Percentiles rank a stretch among this genome's conserved stretches.
These are phyloP conservation scores for Mucor saturninus DNA, from an alignment of 371 early-diverging fungal genomes.

Conservation along the genomic window DNA sequence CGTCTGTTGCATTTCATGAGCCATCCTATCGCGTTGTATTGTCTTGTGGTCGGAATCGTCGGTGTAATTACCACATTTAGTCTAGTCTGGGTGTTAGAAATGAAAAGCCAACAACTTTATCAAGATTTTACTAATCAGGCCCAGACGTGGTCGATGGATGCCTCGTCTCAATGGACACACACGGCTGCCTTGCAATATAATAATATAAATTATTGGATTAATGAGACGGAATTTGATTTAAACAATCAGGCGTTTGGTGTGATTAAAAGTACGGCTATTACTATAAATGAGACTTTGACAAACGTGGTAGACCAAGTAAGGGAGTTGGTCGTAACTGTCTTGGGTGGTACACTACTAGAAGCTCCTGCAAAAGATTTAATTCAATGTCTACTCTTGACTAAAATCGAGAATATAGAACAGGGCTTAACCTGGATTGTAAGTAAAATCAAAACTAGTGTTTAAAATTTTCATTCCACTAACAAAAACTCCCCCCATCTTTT, in stretches of 20 bases:
- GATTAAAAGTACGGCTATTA: constrained; percentile 25
- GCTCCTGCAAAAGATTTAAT: constrained; percentile 35
- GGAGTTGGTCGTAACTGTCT: constrained; percentile 14
- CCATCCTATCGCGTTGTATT: constrained; percentile 35
- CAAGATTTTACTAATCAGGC: constrained; percentile 2
- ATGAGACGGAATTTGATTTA: constrained; percentile 26
- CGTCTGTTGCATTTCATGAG: constrained; percentile 31
- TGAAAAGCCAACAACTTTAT: background rate
- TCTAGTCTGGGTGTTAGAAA: constrained; percentile 1
- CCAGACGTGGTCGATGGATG: constrained; percentile 5
- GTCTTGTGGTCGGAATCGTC: constrained; percentile 29
- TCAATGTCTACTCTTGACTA: constrained; percentile 38
- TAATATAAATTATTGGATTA: constrained; percentile 35
- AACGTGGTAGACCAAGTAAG: constrained; percentile 30
- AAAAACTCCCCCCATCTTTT: background rate
- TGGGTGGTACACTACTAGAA: constrained; percentile 44
- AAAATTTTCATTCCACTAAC: background rate
- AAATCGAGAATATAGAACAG: constrained; percentile 39
- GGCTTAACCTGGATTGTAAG: constrained; percentile 53
- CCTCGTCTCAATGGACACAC: constrained; percentile 13
- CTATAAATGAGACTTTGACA: constrained; percentile 37
- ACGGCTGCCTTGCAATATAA: constrained; percentile 2
- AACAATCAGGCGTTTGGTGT: constrained; percentile 35
- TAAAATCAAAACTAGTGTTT: background rate
- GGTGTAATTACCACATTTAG: constrained; percentile 21